Evolutionary conservation across 805 yeast genomes (phyloP).

Genomic region (Cyberlindnera euphorbiae): DNA sequence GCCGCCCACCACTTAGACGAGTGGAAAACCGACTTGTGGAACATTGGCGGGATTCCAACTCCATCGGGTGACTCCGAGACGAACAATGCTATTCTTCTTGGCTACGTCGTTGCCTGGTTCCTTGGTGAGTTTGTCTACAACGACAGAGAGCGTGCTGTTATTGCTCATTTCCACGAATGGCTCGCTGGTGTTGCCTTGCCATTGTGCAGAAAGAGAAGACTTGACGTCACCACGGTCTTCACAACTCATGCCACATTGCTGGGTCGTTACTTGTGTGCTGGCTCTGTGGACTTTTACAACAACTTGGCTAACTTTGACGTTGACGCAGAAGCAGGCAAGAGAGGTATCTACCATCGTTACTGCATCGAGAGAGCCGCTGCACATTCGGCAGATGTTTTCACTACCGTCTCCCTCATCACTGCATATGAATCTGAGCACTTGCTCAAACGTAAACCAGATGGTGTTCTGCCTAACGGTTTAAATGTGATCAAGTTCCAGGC

Average conservation of each 20-base stretch:
- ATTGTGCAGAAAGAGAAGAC: constrained; percentile 81
- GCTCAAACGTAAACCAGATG: constrained; percentile 94
- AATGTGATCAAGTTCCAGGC: constrained; percentile 96
- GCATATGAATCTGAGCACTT: constrained; percentile 92
- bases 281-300: constrained; percentile 92
- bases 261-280: constrained; percentile 95
- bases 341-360: constrained; percentile 95
- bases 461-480: constrained; percentile 93
- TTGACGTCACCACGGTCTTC: constrained; percentile 92
- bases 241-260: constrained; percentile 96
- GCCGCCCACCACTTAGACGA: constrained; percentile 72
- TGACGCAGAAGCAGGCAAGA: constrained; percentile 95
- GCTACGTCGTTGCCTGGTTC: constrained; percentile 95
- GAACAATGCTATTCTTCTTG: constrained; percentile 87
- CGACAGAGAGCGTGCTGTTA: constrained; percentile 82
- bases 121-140: constrained; percentile 86
- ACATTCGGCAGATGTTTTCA: constrained; percentile 92
- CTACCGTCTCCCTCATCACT: constrained; percentile 97
- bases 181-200: constrained; percentile 95
- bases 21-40: constrained; percentile 95
- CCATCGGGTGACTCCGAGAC: constrained; percentile 87
- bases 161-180: constrained; percentile 97
- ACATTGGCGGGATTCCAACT: constrained; percentile 84
- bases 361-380: constrained; percentile 97
- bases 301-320: constrained; percentile 86